Evolutionary conservation across 495 filamentous ascomycete genomes (phyloP).

Genomic region (Alectoria sarmentosa): DNA sequence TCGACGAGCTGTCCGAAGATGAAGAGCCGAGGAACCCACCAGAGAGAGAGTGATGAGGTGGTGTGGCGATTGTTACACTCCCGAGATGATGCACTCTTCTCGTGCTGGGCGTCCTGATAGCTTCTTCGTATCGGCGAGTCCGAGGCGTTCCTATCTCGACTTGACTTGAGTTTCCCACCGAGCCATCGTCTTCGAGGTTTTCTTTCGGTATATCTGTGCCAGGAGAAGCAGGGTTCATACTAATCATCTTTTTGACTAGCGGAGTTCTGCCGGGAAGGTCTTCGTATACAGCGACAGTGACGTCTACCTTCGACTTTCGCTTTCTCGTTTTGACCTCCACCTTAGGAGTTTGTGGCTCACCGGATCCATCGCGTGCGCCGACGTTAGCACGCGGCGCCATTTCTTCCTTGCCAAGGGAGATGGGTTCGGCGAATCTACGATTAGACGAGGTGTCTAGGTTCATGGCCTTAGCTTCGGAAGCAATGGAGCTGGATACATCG

Average conservation of each 20-base stretch:
- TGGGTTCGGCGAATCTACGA: not conserved
- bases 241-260: constrained; percentile 16
- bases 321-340: not conserved
- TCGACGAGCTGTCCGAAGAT: not conserved
- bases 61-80: not conserved
- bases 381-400: not conserved
- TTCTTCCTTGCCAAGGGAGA: not conserved
- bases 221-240: constrained; percentile 12
- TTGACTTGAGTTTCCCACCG: constrained; percentile 5
- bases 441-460: not conserved
- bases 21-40: not conserved
- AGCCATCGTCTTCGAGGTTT: constrained; percentile 8
- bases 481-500: not conserved
- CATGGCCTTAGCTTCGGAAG: not conserved
- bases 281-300: constrained; percentile 6
- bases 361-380: not conserved
- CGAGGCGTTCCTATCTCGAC: not conserved
- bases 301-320: not conserved
- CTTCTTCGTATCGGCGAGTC: not conserved
- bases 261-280: constrained; percentile 12
- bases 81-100: not conserved
- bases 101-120: not conserved
- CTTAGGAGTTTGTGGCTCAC: not conserved
- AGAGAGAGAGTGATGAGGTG: constrained; percentile 8
- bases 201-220: constrained; percentile 22